These are phyloP conservation scores for Styphnolobium japonicum DNA, from an alignment of 306 rosid species.

Conservation along the genomic window DNA sequence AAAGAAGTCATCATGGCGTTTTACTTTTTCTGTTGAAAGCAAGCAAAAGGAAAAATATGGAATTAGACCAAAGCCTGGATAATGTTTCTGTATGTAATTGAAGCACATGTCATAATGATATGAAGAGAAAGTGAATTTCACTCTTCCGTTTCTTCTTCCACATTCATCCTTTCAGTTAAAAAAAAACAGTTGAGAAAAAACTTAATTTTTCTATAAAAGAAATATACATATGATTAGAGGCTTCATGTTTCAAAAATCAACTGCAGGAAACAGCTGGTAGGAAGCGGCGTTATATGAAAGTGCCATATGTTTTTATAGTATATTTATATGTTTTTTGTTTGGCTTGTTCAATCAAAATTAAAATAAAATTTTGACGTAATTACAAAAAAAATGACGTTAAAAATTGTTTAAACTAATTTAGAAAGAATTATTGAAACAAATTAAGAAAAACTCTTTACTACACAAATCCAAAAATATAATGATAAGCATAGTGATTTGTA, in stretches of 20 bases:
- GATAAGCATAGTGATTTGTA: too few relatives aligned
- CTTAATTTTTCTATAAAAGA: neutral
- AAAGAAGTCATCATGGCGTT: neutral
- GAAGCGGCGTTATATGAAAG: neutral
- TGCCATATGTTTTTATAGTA: neutral
- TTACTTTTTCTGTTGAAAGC: neutral
- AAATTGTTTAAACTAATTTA: too few relatives aligned
- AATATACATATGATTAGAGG: neutral
- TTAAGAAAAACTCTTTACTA: too few relatives aligned
- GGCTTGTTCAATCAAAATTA: too few relatives aligned
- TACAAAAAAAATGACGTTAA: too few relatives aligned
- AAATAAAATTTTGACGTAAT: too few relatives aligned
- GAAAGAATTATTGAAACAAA: too few relatives aligned
- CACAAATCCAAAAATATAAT: too few relatives aligned
- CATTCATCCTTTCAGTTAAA: conserved; percentile 1
- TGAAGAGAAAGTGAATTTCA: neutral
- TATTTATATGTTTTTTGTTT: too few relatives aligned
- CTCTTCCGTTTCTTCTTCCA: neutral
- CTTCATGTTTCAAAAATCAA: neutral
- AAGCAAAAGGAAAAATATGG: neutral
- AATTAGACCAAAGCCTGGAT: neutral
- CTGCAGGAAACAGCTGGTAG: neutral
- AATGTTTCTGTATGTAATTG: neutral
- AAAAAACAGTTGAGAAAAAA: too few relatives aligned
- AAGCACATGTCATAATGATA: neutral